These are phyloP conservation scores for Coriaria nepalensis DNA, from an alignment of 306 rosid species.

Conservation along the genomic window DNA sequence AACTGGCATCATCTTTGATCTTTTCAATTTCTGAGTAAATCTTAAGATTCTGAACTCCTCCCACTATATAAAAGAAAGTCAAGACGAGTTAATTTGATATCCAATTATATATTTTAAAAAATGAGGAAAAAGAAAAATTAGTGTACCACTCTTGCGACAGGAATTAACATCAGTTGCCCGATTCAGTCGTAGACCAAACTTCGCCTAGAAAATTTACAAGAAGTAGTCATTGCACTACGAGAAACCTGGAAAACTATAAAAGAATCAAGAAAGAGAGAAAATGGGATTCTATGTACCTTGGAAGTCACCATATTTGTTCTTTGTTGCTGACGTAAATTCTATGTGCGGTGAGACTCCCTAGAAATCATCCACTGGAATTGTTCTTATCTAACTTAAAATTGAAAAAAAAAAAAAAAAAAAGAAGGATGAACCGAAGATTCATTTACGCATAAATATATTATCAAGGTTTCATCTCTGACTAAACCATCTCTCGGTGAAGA, in stretches of 20 bases:
- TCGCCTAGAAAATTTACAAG: conserved; percentile 25
- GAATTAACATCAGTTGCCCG: conserved; percentile 22
- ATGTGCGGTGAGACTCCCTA: too few relatives aligned
- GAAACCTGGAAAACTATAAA: background rate
- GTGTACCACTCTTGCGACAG: conserved; percentile 25
- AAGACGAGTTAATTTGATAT: background rate
- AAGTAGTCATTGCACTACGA: background rate
- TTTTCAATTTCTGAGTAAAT: conserved; percentile 33
- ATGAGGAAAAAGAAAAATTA: background rate
- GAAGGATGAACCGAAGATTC: too few relatives aligned
- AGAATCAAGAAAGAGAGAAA: background rate
- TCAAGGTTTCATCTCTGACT: too few relatives aligned
- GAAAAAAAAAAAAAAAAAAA: too few relatives aligned
- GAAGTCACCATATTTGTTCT: conserved; percentile 8
- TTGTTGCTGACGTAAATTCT: background rate
- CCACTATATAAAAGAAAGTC: conserved; percentile 16
- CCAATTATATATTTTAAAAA: background rate
- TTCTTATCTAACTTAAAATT: too few relatives aligned
- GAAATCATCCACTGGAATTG: too few relatives aligned
- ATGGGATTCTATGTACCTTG: conserved; percentile 3
- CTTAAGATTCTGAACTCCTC: conserved; percentile 30
- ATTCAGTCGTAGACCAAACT: conserved; percentile 21
- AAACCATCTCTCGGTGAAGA: too few relatives aligned
- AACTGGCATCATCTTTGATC: conserved; percentile 23
- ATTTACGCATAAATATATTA: too few relatives aligned